These are phyloP conservation scores for Lithospermum erythrorhizon DNA, from an alignment of 257 asterid species.

Conservation along the genomic window DNA sequence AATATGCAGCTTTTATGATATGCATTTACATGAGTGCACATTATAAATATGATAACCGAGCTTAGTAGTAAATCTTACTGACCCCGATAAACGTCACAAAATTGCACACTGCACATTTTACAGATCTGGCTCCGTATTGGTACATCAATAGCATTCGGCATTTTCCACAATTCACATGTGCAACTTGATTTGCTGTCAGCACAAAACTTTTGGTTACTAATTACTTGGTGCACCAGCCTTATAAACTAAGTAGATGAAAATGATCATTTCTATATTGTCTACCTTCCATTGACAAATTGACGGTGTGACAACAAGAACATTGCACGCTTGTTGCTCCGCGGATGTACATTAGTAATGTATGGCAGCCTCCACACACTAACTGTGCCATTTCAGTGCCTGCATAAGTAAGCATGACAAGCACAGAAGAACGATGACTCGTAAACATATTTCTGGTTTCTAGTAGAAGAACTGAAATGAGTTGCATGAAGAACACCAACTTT, in stretches of 20 bases:
- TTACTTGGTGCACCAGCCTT: neutral
- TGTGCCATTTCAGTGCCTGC: constrained; percentile 58
- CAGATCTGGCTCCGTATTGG: constrained; percentile 43
- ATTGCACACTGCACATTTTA: constrained; percentile 51
- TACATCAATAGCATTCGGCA: constrained; percentile 42
- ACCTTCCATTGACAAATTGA: constrained; percentile 50
- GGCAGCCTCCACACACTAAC: constrained; percentile 50
- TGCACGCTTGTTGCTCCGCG: constrained; percentile 54
- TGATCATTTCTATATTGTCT: neutral
- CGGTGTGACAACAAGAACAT: constrained; percentile 52
- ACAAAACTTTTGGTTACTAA: constrained; percentile 2
- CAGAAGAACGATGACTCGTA: neutral
- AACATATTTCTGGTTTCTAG: neutral
- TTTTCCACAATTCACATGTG: constrained; percentile 51
- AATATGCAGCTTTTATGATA: neutral
- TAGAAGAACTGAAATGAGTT: neutral
- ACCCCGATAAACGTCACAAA: constrained; percentile 44
- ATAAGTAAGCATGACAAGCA: neutral
- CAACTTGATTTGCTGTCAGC: constrained; percentile 45
- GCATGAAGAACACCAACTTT: too few relatives aligned
- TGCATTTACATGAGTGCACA: neutral
- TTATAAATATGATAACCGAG: too few relatives aligned
- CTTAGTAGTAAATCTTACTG: constrained; percentile 6
- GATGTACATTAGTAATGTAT: constrained; percentile 43
- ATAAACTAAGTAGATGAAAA: neutral